phyloP scores from a whole-genome alignment of 495 filamentous ascomycete species.

The Cercophora newfieldiana region DNA sequence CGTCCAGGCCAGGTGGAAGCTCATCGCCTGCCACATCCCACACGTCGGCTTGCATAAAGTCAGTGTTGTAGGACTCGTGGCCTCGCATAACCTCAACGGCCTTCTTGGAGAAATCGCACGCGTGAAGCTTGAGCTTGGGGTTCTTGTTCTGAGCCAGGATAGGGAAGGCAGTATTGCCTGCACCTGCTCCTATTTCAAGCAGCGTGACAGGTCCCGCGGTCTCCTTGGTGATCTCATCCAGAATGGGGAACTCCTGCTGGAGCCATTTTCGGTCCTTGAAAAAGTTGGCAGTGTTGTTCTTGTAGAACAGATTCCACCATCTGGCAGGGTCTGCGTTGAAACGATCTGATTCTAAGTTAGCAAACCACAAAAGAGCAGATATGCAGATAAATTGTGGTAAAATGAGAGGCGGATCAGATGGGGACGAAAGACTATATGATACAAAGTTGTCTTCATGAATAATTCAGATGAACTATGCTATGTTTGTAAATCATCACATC shows the following conservation, averaged over 20 bases:
- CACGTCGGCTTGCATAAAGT: slow-evolving; percentile 77
- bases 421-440: slow-evolving; percentile 62
- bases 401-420: slow-evolving; percentile 50
- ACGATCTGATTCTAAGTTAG: slow-evolving; percentile 52
- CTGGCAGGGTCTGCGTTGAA: slow-evolving; percentile 89
- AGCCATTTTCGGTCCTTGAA: slow-evolving; percentile 99
- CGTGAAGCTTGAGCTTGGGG: slow-evolving; percentile 73
- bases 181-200: slow-evolving; percentile 91
- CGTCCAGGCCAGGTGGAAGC: slow-evolving; percentile 72
- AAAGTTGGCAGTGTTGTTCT: slow-evolving; percentile 91
- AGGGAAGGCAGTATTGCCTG: slow-evolving; percentile 94
- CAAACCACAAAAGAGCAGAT: slow-evolving; percentile 6
- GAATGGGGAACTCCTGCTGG: slow-evolving; percentile 86
- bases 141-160: slow-evolving; percentile 81
- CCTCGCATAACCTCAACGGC: slow-evolving; percentile 85
- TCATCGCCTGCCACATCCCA: slow-evolving; percentile 79
- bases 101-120: slow-evolving; percentile 89
- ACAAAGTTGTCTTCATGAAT: slow-evolving; percentile 52
- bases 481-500: slow-evolving; percentile 56
- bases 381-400: neutral
- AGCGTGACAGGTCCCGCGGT: slow-evolving; percentile 63
- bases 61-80: slow-evolving; percentile 61
- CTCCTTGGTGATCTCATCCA: slow-evolving; percentile 65
- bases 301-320: slow-evolving; percentile 97
- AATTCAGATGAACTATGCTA: slow-evolving; percentile 65